Evolutionary conservation across 192 early-diverging fungal species (phyloP), one percentile per base, ranked within the genome.

Genomic region (Dissophora globulifera): DNA sequence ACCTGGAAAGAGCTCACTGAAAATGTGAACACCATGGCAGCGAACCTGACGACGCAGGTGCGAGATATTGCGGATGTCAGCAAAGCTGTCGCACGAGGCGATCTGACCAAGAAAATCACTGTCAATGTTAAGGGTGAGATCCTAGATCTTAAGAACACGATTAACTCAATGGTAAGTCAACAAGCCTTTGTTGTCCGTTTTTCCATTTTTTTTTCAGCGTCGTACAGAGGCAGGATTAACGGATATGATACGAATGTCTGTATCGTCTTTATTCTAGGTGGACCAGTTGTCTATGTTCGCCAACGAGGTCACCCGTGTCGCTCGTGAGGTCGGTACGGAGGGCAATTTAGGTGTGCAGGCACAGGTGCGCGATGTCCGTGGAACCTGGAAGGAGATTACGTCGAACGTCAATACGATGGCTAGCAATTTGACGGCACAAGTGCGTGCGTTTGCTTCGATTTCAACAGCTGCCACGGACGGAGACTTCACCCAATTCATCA

Each of bases 281-380:
- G 89, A 89, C 56, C 90, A 85, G 46, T 51, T 86, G 2, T 78
- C 59, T 0, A 70, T 67, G 23, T 86, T 86, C 69, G 79, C 82
- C 33, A 75, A 78, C 27, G 90, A 93, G 81, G 92, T 92, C 4
- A 89, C 88, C 1, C 87, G 92, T 51, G 89, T 93, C 11, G 89
- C 92, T 1, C 71, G 78, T 12, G 89, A 92, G 65, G 92, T 93
- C 32, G 92, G 92, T 11, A 91, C 88, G 0, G 92, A 92, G 50
- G 93, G 93, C 35, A 90, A 89, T 58, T 70, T 94, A 6, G 93
- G 93, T n/a, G 93, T 83, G 25, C 88, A 93, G 61, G 93, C 91
- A 1, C 82, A 88, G n/a, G 93, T 94, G 0, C 54, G 62, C 3
- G 89, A 86, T 66, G 91, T 92, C 0, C 85, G 86, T 16, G 93